Percentiles rank a stretch among this genome's conserved stretches.
phyloP scores from a whole-genome alignment of 2,329 filamentous ascomycete species.

The Grosmannia serpens region DNA sequence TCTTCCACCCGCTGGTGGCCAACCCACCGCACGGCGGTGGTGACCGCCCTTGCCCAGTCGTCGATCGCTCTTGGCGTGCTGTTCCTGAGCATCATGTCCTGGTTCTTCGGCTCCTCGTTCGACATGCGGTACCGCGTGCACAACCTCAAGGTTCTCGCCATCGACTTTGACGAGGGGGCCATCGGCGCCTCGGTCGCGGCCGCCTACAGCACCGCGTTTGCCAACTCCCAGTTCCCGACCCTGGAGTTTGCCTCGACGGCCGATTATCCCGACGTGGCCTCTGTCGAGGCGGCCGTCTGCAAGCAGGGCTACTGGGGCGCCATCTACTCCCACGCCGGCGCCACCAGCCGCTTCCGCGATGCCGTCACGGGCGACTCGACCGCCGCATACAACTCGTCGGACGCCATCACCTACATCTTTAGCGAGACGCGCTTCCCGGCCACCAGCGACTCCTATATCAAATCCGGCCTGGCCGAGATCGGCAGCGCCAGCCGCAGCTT shows the following conservation, averaged over 20 bases:
- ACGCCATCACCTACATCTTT: constrained; percentile 23
- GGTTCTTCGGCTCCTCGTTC: constrained; percentile 1
- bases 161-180: constrained; percentile 20
- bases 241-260: constrained; percentile 16
- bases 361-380: constrained; percentile 16
- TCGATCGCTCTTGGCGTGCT: neutral
- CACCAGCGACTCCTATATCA: constrained; percentile 16
- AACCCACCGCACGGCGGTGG: neutral
- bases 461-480: constrained; percentile 14
- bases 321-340: constrained; percentile 19
- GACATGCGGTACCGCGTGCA: neutral
- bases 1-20: neutral
- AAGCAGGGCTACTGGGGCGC: constrained; percentile 25
- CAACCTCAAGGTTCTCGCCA: constrained; percentile 1
- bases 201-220: constrained; percentile 19
- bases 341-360: neutral
- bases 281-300: constrained; percentile 23
- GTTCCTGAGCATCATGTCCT: neutral
- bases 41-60: neutral
- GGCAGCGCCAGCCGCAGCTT: constrained; percentile 8
- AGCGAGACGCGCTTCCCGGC: constrained; percentile 25
- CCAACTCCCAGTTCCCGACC: constrained; percentile 20
- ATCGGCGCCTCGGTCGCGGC: constrained; percentile 20
- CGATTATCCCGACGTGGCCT: constrained; percentile 16
- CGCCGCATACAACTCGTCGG: constrained; percentile 20